phyloP scores from a whole-genome alignment of 768 basidiomycete species.

The Leccinum incarnatum region DNA sequence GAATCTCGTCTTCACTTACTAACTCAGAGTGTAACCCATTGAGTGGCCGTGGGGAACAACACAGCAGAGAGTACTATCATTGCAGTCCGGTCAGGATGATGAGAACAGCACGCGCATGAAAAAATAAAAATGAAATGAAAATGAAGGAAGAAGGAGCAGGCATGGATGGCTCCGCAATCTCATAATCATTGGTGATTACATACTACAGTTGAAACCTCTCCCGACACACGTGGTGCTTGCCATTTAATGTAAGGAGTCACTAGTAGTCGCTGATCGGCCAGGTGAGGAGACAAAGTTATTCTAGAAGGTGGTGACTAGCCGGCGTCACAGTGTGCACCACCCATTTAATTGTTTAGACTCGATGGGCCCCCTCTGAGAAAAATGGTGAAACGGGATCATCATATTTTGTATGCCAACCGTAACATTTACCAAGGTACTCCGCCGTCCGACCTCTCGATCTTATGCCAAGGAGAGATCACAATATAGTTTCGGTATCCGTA shows the following conservation, averaged over 20 bases:
- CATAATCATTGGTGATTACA: neutral
- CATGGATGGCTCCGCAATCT: neutral
- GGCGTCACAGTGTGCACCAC: neutral
- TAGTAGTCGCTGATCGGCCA: neutral
- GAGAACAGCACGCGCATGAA: conserved; percentile 2
- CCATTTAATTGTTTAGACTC: neutral
- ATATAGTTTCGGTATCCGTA: no score
- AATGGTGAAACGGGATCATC: neutral
- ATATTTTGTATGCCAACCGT: no score
- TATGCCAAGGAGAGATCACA: no score
- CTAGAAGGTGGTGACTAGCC: neutral
- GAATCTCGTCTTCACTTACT: neutral
- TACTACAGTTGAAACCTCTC: neutral
- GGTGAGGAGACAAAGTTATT: neutral
- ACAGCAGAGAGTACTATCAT: neutral
- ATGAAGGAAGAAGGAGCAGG: neutral
- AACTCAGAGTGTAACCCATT: neutral
- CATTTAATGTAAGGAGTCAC: neutral
- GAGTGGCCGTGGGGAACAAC: neutral
- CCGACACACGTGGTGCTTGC: neutral
- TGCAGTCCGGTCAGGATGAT: neutral
- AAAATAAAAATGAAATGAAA: neutral
- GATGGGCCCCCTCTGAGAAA: neutral
- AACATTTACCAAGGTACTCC: no score
- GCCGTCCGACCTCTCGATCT: no score